Conservation (phyloP, 2,329 filamentous ascomycete genomes). For the Epichloe sibirici region DNA sequence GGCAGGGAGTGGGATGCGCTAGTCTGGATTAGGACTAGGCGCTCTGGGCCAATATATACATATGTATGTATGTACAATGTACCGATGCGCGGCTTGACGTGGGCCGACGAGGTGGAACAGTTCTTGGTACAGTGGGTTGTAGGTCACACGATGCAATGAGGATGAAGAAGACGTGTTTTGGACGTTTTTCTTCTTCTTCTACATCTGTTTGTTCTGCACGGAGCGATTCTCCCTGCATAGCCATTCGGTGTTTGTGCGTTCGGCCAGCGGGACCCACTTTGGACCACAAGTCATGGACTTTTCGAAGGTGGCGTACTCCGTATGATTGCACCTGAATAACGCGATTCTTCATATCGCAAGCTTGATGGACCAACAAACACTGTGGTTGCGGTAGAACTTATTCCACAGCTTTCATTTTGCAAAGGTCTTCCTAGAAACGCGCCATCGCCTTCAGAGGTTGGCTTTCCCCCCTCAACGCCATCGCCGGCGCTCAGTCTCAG, state of each 20-base stretch:
- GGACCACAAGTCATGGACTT: not conserved
- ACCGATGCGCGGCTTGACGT: slow-evolving; percentile 3
- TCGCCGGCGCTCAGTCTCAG: not conserved
- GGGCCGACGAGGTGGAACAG: not conserved
- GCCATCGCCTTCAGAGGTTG: too few relatives aligned
- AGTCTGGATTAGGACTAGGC: slow-evolving; percentile 14
- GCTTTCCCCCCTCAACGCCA: not conserved
- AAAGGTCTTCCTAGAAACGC: not conserved
- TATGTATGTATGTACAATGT: not conserved
- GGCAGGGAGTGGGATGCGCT: slow-evolving; percentile 29
- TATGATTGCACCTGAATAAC: not conserved
- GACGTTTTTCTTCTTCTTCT: not conserved
- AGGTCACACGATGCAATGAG: too few relatives aligned
- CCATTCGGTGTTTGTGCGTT: not conserved
- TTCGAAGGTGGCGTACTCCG: not conserved
- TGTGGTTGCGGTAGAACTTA: not conserved
- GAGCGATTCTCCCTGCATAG: too few relatives aligned
- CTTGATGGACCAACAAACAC: not conserved
- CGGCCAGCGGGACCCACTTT: slow-evolving; percentile 1
- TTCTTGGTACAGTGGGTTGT: not conserved
- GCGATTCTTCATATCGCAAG: not conserved
- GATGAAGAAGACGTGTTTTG: too few relatives aligned
- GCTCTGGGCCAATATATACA: not conserved
- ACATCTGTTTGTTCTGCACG: not conserved
- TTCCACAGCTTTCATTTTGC: not conserved